These are phyloP conservation scores for Aspergillus olivimuriae DNA, from an alignment of 495 filamentous ascomycete species.

Conservation along the genomic window DNA sequence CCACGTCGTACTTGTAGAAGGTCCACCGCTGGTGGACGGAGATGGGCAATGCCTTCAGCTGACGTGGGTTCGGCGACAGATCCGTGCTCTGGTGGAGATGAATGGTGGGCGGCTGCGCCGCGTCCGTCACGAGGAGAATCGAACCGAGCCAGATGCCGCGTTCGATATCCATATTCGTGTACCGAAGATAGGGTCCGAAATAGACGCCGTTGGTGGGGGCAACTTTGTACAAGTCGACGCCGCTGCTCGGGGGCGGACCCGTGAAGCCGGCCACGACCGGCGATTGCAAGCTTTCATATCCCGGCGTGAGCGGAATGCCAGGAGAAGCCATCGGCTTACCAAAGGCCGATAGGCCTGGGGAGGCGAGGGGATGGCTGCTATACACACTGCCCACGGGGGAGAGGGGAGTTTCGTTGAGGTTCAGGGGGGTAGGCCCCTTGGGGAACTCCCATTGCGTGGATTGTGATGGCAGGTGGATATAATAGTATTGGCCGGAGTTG, in stretches of 20 bases:
- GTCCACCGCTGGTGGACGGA: slow-evolving; percentile 86
- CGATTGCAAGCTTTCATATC: slow-evolving; percentile 69
- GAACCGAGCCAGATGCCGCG: slow-evolving; percentile 83
- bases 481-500: slow-evolving; percentile 96
- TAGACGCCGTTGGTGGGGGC: slow-evolving; percentile 96
- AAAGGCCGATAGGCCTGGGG: slow-evolving; percentile 61
- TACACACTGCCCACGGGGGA: slow-evolving; percentile 77
- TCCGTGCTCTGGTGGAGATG: slow-evolving; percentile 91
- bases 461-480: slow-evolving; percentile 93
- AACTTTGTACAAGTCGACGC: slow-evolving; percentile 88
- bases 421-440: slow-evolving; percentile 79
- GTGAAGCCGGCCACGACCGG: slow-evolving; percentile 69
- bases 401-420: slow-evolving; percentile 68
- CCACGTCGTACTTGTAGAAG: slow-evolving; percentile 93
- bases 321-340: slow-evolving; percentile 74
- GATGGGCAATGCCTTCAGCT: slow-evolving; percentile 79
- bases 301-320: slow-evolving; percentile 65
- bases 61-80: slow-evolving; percentile 86
- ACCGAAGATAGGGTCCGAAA: slow-evolving; percentile 92
- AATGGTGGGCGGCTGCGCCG: slow-evolving; percentile 90
- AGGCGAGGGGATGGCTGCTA: slow-evolving; percentile 64
- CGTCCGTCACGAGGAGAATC: slow-evolving; percentile 80
- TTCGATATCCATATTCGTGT: slow-evolving; percentile 95
- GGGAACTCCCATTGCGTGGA: slow-evolving; percentile 99
- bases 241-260: slow-evolving; percentile 77